phyloP scores from a whole-genome alignment of 2,329 filamentous ascomycete genomes.

The Exophiala spinifera region DNA sequence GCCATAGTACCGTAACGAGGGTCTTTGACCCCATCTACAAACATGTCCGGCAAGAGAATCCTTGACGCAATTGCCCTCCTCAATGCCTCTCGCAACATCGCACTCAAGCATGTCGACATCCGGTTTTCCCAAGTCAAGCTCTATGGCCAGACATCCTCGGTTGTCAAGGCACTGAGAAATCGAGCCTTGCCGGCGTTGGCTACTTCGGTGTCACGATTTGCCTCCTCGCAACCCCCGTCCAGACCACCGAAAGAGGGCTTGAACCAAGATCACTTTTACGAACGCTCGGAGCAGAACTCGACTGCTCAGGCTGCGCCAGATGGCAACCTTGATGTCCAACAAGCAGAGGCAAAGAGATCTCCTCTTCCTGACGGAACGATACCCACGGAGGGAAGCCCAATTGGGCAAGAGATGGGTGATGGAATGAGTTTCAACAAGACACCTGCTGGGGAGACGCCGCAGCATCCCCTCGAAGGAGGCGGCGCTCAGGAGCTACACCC shows the following conservation, averaged over 20 bases:
- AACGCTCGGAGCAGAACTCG: slow-evolving; percentile 42
- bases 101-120: slow-evolving; percentile 59
- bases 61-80: slow-evolving; percentile 69
- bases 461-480: slow-evolving; percentile 32
- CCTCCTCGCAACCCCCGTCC: slow-evolving; percentile 33
- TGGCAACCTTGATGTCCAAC: slow-evolving; percentile 44
- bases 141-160: slow-evolving; percentile 61
- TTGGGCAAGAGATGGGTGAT: slow-evolving; percentile 21
- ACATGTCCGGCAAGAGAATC: slow-evolving; percentile 60
- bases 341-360: slow-evolving; percentile 43
- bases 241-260: slow-evolving; percentile 36
- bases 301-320: slow-evolving; percentile 36
- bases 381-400: slow-evolving; percentile 31
- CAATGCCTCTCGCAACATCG: slow-evolving; percentile 66
- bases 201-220: slow-evolving; percentile 34
- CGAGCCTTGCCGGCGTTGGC: slow-evolving; percentile 31
- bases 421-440: slow-evolving; percentile 20
- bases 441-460: slow-evolving; percentile 30
- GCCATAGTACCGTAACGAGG: not conserved
- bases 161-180: slow-evolving; percentile 60
- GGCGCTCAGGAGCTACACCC: slow-evolving; percentile 33
- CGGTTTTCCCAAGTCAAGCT: slow-evolving; percentile 61
- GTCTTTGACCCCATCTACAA: slow-evolving; percentile 5
- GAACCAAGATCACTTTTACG: slow-evolving; percentile 52
- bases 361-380: slow-evolving; percentile 53